Conservation (phyloP, 495 filamentous ascomycete genomes). For the Aspergillus campestris region DNA sequence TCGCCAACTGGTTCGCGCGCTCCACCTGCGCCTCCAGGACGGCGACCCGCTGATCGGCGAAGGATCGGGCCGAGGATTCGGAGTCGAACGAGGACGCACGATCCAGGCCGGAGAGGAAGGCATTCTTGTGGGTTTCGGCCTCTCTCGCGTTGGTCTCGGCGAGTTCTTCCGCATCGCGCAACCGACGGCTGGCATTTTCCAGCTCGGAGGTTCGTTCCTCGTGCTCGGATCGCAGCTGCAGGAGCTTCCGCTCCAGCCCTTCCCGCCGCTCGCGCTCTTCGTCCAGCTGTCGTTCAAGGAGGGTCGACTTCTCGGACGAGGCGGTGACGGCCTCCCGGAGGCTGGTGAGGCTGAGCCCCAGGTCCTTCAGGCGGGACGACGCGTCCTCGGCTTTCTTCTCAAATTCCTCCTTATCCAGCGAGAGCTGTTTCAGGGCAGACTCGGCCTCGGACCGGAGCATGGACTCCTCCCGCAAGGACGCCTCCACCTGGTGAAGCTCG, state of each 20-base stretch:
- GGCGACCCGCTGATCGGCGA: slow-evolving; percentile 64
- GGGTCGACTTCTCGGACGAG: slow-evolving; percentile 60
- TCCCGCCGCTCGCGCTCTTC: slow-evolving; percentile 75
- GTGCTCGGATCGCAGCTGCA: slow-evolving; percentile 73
- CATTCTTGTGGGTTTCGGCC: slow-evolving; percentile 75
- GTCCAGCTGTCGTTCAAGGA: slow-evolving; percentile 74
- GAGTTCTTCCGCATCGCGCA: slow-evolving; percentile 83
- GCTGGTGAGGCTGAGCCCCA: slow-evolving; percentile 60
- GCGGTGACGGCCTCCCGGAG: slow-evolving; percentile 73
- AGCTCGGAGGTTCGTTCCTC: slow-evolving; percentile 78
- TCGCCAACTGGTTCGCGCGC: slow-evolving; percentile 67
- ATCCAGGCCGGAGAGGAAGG: slow-evolving; percentile 74
- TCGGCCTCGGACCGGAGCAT: slow-evolving; percentile 67
- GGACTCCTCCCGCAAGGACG: slow-evolving; percentile 67
- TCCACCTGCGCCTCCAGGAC: slow-evolving; percentile 74
- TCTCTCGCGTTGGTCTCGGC: slow-evolving; percentile 83
- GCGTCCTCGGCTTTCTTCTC: slow-evolving; percentile 60
- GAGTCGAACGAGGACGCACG: slow-evolving; percentile 42
- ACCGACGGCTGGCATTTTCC: slow-evolving; percentile 59
- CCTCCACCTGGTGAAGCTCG: slow-evolving; percentile 71
- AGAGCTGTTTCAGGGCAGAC: slow-evolving; percentile 60
- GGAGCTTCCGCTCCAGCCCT: slow-evolving; percentile 67
- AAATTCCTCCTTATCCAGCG: slow-evolving; percentile 77
- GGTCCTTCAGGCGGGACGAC: slow-evolving; percentile 56
- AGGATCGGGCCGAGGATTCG: slow-evolving; percentile 39